Evolutionary conservation across 108 stramenopile genomes (phyloP).

Genomic region (Cylindrotheca closterium): DNA sequence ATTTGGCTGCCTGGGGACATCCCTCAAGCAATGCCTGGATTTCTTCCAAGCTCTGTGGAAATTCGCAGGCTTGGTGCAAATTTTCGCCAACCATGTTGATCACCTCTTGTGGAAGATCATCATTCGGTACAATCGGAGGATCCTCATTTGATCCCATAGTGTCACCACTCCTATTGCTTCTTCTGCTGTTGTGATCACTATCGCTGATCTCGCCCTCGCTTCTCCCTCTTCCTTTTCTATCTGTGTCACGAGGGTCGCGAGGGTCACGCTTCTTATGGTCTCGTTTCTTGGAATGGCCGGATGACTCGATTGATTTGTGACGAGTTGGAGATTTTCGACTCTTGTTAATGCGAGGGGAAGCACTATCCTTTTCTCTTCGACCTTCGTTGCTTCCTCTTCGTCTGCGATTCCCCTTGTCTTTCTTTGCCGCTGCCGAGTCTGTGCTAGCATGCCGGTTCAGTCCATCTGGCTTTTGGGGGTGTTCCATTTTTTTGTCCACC

Average conservation of each 20-base stretch:
- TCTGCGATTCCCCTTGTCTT: too few species aligned
- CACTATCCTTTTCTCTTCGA: too few species aligned
- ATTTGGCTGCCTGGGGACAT: neutral
- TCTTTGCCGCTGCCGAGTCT: too few species aligned
- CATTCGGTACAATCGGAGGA: neutral
- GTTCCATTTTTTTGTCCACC: neutral
- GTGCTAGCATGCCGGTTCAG: neutral
- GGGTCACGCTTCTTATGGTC: too few species aligned
- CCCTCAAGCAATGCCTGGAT: conserved; percentile 1
- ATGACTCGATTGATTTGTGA: too few species aligned
- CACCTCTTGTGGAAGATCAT: neutral
- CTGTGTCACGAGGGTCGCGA: too few species aligned
- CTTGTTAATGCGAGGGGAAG: too few species aligned
- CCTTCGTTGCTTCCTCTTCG: too few species aligned
- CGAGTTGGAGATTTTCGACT: too few species aligned
- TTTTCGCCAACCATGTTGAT: neutral
- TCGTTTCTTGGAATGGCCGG: too few species aligned
- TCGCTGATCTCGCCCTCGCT: neutral
- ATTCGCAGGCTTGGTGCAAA: conserved; percentile 11
- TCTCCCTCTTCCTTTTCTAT: neutral
- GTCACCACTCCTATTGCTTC: neutral
- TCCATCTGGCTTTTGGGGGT: neutral
- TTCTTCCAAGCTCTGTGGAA: conserved; percentile 2
- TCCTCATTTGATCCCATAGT: neutral
- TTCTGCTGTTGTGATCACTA: neutral